These are phyloP conservation scores for Suillus lakei DNA, from an alignment of 768 basidiomycete genomes.

Conservation along the genomic window DNA sequence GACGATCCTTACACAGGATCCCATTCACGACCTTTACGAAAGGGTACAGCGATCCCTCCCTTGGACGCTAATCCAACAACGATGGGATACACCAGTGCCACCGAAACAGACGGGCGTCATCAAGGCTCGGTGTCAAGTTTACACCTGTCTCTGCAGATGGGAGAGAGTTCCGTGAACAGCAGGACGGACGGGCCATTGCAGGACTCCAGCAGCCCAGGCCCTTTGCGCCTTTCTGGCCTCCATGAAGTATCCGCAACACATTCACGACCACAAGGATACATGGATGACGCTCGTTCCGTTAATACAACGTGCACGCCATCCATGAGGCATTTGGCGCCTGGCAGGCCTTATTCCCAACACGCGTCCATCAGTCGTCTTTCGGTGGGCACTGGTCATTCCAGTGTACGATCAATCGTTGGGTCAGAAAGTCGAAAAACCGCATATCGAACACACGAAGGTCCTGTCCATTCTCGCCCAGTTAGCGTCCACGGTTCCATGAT, in stretches of 20 bases:
- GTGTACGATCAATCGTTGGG: not conserved
- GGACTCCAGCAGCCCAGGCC: not conserved
- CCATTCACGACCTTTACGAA: not conserved
- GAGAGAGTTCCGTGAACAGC: not conserved
- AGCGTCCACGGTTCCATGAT: not conserved
- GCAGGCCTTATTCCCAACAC: not conserved
- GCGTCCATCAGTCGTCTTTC: not conserved
- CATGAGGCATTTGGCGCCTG: not conserved
- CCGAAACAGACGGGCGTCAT: not conserved
- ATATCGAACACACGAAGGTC: not conserved
- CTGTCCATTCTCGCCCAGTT: not conserved
- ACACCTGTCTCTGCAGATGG: not conserved
- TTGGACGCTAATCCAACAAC: not conserved
- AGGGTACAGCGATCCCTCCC: not conserved
- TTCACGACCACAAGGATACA: not conserved
- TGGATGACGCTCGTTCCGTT: not conserved
- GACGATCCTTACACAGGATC: constrained; percentile 5
- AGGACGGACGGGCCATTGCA: not conserved
- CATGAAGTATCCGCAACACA: not conserved
- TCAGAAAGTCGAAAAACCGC: constrained; percentile 2
- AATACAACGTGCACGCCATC: not conserved
- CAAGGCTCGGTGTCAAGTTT: not conserved
- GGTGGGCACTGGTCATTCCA: not conserved
- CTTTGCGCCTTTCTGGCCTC: not conserved
- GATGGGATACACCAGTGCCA: not conserved